phyloP scores from a whole-genome alignment of 2,329 filamentous ascomycete species.

The Juglanconis juglandina region DNA sequence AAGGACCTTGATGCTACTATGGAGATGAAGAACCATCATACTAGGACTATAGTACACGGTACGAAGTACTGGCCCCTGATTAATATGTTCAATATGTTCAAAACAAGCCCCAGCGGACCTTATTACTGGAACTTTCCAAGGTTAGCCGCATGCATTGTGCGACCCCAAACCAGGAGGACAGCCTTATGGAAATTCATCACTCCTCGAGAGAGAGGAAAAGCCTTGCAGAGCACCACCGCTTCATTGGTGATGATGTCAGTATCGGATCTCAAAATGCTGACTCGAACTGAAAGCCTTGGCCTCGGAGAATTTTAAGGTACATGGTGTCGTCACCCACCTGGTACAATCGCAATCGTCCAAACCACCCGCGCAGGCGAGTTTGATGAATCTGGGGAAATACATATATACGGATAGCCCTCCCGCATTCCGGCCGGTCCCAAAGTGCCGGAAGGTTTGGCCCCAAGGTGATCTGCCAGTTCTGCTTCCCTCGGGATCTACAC shows the following conservation, averaged over 20 bases:
- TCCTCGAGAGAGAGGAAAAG: background rate
- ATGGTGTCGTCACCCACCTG: background rate
- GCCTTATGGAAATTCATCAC: background rate
- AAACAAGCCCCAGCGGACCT: slow-evolving; percentile 14
- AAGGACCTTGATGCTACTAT: too few relatives aligned
- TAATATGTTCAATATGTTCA: slow-evolving; percentile 9
- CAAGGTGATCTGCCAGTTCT: background rate
- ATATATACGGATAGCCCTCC: background rate
- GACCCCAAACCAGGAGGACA: background rate
- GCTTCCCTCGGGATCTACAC: background rate
- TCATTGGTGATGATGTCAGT: too few relatives aligned
- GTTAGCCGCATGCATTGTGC: slow-evolving; percentile 15
- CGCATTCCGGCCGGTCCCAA: slow-evolving; percentile 1
- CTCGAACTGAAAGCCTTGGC: background rate
- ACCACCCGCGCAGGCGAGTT: background rate
- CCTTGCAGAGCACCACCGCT: background rate
- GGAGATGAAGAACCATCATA: too few relatives aligned
- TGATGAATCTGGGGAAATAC: slow-evolving; percentile 10
- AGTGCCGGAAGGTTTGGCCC: background rate
- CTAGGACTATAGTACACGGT: too few relatives aligned
- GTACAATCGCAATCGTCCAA: background rate
- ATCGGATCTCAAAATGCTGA: background rate
- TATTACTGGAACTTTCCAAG: background rate
- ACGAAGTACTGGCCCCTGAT: background rate
- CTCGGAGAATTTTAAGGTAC: slow-evolving; percentile 3